Evolutionary conservation across 768 basidiomycete genomes (phyloP), one percentile per base, ranked within the genome.

Genomic region (Termitomyces sp.): DNA sequence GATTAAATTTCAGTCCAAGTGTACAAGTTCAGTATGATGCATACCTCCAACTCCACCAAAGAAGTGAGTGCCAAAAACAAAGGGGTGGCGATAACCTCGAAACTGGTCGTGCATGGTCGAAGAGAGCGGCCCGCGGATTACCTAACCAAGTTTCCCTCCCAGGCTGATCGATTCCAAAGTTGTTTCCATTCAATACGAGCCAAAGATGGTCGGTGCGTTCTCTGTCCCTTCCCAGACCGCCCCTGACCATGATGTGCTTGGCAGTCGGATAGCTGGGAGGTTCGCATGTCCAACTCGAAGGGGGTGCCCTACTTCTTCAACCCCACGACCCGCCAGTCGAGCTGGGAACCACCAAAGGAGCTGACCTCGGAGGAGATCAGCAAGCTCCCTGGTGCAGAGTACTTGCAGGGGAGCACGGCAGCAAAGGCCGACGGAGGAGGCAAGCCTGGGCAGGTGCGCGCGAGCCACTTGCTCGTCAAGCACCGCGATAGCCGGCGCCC

Each of bases 391-490:
- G 92, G 92, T 0, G 89, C 88, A 18, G 73, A 83, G 52, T 66
- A 80, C 80, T 56, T 71, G 54, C 64, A 61, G 34, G 55, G 45
- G 13, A 7, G 49, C 20, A 36, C 36, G n/a, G 46, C 61, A 31
- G 50, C 33, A 37, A 46, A 46, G 26, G 51, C 31, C 7, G 46
- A 51, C n/a, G 59, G 54, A 12, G 56, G 55, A 18, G 65, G 64
- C 13, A 69, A 67, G 29, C 66, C 76, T 18, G 78, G 74, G 20
- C 80, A 90, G 72, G 92, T 97, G 39, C 84, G 93, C 51, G 96
- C 94, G n/a, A 94, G 92, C 67, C 97, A 99, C 76, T 77, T 99
- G 60, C 74, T 99, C 57, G 87, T 98, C 60, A 99, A 99, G 75
- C 95, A 98, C 73, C 78, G 75, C 51, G 88, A 79, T 5, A 92